A percentile compares a stretch with the other conserved stretches of the same genome.
Evolutionary conservation across 352 stramenopile genomes (phyloP).

Genomic region (Pilasporangium apinafurcum): DNA sequence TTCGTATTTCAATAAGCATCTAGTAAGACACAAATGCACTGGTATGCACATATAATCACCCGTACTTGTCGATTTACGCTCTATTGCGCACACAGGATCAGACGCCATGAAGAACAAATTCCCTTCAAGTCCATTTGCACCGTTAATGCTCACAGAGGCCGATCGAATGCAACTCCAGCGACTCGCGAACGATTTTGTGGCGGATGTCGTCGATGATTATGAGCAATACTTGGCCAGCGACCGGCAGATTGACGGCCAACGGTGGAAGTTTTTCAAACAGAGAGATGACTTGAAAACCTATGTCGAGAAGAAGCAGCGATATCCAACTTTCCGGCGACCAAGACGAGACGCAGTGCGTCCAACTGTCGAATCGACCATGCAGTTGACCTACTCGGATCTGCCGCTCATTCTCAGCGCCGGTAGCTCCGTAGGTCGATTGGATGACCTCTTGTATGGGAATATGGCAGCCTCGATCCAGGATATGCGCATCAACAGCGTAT

Average conservation of each 20-base stretch:
- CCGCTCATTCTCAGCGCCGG: too few relatives aligned
- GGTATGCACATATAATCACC: too few relatives aligned
- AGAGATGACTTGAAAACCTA: slow-evolving; percentile 38
- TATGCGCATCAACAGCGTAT: slow-evolving; percentile 27
- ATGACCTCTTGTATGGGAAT: slow-evolving; percentile 28
- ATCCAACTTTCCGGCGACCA: background rate
- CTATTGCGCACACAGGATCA: too few relatives aligned
- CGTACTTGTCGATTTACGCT: too few relatives aligned
- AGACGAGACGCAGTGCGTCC: background rate
- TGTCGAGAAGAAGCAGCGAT: background rate
- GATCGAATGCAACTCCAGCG: slow-evolving; percentile 39
- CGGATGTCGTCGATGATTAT: slow-evolving; percentile 35
- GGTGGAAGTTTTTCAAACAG: slow-evolving; percentile 35
- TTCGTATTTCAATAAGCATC: too few relatives aligned
- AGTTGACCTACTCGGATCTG: slow-evolving; percentile 8
- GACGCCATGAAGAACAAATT: slow-evolving; percentile 59
- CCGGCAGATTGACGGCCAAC: slow-evolving; percentile 18
- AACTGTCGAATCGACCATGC: slow-evolving; percentile 7
- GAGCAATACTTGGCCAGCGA: slow-evolving; percentile 32
- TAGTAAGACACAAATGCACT: too few relatives aligned
- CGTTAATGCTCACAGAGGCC: slow-evolving; percentile 26
- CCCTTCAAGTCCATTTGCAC: slow-evolving; percentile 34
- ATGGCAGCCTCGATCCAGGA: slow-evolving; percentile 18
- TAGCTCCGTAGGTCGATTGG: too few relatives aligned
- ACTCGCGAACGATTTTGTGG: slow-evolving; percentile 39